Evolutionary conservation across 2,329 filamentous ascomycete species (phyloP).

Genomic region (Nemania abortiva): DNA sequence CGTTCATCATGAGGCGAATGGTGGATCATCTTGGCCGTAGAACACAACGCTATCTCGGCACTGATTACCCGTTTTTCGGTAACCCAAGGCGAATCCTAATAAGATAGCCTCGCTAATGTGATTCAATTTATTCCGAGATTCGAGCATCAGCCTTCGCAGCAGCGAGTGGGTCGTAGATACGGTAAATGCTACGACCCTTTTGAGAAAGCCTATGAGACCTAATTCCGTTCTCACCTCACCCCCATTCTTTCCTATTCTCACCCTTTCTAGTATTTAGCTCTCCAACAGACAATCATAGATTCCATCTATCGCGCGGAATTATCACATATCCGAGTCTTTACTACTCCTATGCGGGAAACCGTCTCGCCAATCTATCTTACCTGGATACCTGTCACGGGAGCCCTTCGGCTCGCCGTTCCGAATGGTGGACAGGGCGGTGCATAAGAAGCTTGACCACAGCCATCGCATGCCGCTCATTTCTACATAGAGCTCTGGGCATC

Average conservation of each 20-base stretch:
- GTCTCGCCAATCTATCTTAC: constrained; percentile 4
- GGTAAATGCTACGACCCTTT: constrained; percentile 5
- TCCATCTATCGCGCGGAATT: not conserved
- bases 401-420: constrained; percentile 35
- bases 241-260: not conserved
- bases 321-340: not conserved
- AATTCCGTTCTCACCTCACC: not conserved
- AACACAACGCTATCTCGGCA: not conserved
- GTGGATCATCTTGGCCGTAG: constrained; percentile 9
- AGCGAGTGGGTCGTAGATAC: constrained; percentile 1
- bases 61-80: not conserved
- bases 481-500: constrained; percentile 14
- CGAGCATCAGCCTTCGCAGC: not conserved
- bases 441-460: constrained; percentile 27
- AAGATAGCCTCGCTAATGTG: not conserved
- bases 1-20: not conserved
- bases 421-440: constrained; percentile 25
- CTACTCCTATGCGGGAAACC: not conserved
- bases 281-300: not conserved
- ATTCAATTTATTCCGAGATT: not conserved
- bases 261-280: not conserved
- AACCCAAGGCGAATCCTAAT: constrained; percentile 8
- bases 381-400: not conserved
- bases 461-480: constrained; percentile 26
- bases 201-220: not conserved